These are phyloP conservation scores for Triticum urartu DNA, from an alignment of 176 grass and related monocot species.

Conservation along the genomic window DNA sequence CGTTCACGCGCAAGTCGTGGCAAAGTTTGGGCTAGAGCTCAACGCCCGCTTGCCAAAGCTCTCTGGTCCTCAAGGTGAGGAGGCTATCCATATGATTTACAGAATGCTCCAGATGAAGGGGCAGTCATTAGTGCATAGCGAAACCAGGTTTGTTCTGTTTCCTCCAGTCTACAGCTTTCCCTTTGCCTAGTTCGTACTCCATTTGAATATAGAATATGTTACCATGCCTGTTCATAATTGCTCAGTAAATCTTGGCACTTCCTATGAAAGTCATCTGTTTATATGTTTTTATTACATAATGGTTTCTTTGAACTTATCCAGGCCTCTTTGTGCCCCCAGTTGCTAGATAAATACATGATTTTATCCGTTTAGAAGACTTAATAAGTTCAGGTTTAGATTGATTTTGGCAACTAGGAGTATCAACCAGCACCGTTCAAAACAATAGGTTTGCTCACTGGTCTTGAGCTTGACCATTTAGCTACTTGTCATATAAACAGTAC, in stretches of 20 bases:
- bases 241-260: constrained; percentile 4
- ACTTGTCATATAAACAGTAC: not conserved
- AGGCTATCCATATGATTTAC: too few species aligned
- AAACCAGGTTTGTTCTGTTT: constrained; percentile 29
- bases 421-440: not conserved
- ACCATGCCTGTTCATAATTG: not conserved
- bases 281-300: not conserved
- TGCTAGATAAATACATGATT: not conserved
- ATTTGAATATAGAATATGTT: constrained; percentile 2
- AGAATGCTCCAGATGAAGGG: too few species aligned
- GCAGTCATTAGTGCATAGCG: not conserved
- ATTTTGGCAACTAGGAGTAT: not conserved
- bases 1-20: constrained; percentile 51
- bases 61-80: constrained; percentile 31
- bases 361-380: not conserved
- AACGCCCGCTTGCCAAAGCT: constrained; percentile 6
- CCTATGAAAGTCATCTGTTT: not conserved
- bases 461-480: not conserved
- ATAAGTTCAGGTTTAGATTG: not conserved
- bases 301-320: not conserved
- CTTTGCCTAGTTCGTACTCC: not conserved
- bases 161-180: not conserved
- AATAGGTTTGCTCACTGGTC: not conserved
- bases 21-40: constrained; percentile 50
- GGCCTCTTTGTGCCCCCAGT: not conserved